Evolutionary conservation across 139 green algal genomes (phyloP), one percentile per base, ranked within the genome.

Genomic region (Asterochloris sp.): DNA sequence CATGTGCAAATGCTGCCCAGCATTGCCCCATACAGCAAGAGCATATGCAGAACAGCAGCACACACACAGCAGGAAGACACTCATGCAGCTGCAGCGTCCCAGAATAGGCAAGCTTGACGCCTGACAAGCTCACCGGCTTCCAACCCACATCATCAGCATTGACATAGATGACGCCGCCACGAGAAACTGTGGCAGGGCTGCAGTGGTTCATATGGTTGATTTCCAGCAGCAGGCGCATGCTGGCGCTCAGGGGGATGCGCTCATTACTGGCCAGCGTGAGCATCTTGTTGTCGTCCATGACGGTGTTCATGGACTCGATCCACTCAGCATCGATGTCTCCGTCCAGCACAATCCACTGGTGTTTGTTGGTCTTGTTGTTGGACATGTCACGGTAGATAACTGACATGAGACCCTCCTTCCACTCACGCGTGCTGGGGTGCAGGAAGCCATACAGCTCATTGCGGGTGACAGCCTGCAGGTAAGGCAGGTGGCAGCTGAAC

Each of bases 261-360:
- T 98, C 95, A 83, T 97, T 98, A 67, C 88, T 95, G 21, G 95
- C 95, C 66, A 98, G 90, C 17, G 95, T 98, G 75, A 98, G 91
- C 92, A 98, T 95, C 86, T 95, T 95, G 88, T 97, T 97, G 90
- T 97, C 93, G 78, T 97, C 93, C 91, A 94, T 94, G 19, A 98
- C 95, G 0, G 95, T 98, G 92, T 98, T 98, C 93, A 97, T 97
- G 24, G 87, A 94, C 91, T 91, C 88, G 63, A 95, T 92, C 91
- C 91, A 95, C 86, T 95, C 92, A 11, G 95, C 94, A 78, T 98
- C 95, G 79, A 98, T 98, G 88, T 98, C 95, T 61, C 95, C 95
- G 78, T 98, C 95, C 73, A 98, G 90, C 77, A 98, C 93, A 81
- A 98, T 98, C 95, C 95, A 98, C 86, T 98, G 94, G 89, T 98